Percentiles rank a stretch among this genome's conserved stretches.
These are phyloP conservation scores for Antitrichia curtipendula DNA, from an alignment of 225 moss, liverwort and hornwort genomes.

Conservation along the genomic window DNA sequence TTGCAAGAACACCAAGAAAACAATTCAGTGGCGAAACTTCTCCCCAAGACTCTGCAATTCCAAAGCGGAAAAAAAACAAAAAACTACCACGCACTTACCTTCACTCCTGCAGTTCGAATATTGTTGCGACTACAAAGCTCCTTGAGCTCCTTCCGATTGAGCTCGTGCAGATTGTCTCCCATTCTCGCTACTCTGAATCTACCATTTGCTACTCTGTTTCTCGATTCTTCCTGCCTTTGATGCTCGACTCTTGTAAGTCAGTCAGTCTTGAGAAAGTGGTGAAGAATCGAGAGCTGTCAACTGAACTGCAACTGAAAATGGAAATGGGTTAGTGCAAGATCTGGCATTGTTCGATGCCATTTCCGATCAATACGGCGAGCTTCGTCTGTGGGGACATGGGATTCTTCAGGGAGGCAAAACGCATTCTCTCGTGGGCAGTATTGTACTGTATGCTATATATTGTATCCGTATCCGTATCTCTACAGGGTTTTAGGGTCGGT, in stretches of 20 bases:
- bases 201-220: background rate
- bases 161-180: constrained; percentile 27
- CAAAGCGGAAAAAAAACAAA: background rate
- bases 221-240: background rate
- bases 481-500: background rate
- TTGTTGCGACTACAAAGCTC: constrained; percentile 22
- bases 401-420: background rate
- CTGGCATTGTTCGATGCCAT: background rate
- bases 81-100: background rate
- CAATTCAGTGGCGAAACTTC: background rate
- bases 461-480: background rate
- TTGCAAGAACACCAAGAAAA: background rate
- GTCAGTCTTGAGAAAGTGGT: background rate
- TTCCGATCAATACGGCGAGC: background rate
- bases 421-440: background rate
- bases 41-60: background rate
- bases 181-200: background rate
- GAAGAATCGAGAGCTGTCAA: background rate
- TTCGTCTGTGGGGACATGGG: background rate
- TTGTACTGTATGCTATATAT: background rate
- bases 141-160: constrained; percentile 43
- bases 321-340: background rate
- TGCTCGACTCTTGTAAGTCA: background rate
- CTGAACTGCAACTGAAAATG: background rate
- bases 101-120: constrained; percentile 49